A percentile compares a stretch with the other conserved stretches of the same genome.
These are phyloP conservation scores for Centaurea solstitialis DNA, from an alignment of 129 eudicot species.

Conservation along the genomic window DNA sequence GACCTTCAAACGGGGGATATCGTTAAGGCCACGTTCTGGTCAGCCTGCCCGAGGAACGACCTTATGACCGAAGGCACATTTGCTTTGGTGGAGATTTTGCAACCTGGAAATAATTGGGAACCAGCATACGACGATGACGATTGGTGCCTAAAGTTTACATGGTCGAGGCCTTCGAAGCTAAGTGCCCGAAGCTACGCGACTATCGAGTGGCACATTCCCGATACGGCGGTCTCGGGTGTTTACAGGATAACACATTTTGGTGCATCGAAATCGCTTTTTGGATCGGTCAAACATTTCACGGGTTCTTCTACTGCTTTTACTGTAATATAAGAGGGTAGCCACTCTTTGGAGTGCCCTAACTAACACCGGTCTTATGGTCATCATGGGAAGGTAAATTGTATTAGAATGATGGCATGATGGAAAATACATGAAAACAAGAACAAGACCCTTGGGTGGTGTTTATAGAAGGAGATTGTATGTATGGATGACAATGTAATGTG, in stretches of 20 bases:
- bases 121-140: conserved; percentile 58
- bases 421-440: background rate
- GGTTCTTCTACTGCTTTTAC: conserved; percentile 55
- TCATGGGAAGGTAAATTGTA: background rate
- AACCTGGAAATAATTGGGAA: conserved; percentile 31
- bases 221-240: conserved; percentile 43
- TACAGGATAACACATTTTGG: conserved; percentile 59
- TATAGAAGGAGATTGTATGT: background rate
- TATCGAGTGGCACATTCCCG: conserved; percentile 57
- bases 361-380: background rate
- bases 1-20: conserved; percentile 38
- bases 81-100: conserved; percentile 49
- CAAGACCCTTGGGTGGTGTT: background rate
- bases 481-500: background rate
- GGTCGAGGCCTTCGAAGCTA: conserved; percentile 55
- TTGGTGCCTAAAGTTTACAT: conserved; percentile 48
- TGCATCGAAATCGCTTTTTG: conserved; percentile 51
- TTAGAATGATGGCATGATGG: background rate
- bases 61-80: conserved; percentile 63
- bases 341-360: background rate
- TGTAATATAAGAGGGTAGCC: conserved; percentile 30
- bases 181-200: conserved; percentile 54
- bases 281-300: conserved; percentile 46
- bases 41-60: conserved; percentile 69
- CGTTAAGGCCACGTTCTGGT: conserved; percentile 43